Percentiles rank a stretch among this genome's conserved stretches.
Evolutionary conservation across 1,284 basidiomycete species (phyloP).

Genomic region (Waitea zeae): DNA sequence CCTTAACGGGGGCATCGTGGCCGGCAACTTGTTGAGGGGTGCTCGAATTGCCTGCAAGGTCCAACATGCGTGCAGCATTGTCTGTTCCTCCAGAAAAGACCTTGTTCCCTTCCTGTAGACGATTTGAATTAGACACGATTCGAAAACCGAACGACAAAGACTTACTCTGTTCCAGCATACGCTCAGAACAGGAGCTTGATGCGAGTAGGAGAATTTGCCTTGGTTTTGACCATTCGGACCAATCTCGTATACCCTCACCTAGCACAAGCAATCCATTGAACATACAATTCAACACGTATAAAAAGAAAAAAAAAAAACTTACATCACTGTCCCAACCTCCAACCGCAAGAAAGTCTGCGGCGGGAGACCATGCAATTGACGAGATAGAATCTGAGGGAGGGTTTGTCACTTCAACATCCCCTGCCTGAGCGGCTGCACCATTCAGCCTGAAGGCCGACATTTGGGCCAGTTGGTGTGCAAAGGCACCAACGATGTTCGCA

Average conservation of each 20-base stretch:
- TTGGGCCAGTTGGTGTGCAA: no score
- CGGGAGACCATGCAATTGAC: conserved; percentile 43
- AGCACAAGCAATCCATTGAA: no score
- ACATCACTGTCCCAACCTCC: conserved; percentile 52
- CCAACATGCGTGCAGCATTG: conserved; percentile 70
- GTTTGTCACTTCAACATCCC: conserved; percentile 62
- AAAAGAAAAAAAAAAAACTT: conserved; percentile 2
- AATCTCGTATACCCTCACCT: conserved; percentile 54
- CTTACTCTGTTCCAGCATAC: conserved; percentile 76
- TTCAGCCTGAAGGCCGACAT: no score
- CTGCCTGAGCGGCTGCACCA: no score
- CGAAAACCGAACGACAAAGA: conserved; percentile 7
- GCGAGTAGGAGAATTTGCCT: conserved; percentile 69
- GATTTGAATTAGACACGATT: not conserved
- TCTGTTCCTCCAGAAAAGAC: conserved; percentile 79
- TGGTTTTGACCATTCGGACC: conserved; percentile 38
- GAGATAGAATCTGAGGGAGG: conserved; percentile 65
- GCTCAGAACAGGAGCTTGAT: conserved; percentile 70
- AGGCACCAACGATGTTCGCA: no score
- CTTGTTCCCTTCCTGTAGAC: conserved; percentile 54
- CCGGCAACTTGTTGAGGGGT: conserved; percentile 68
- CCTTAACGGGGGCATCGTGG: conserved; percentile 72
- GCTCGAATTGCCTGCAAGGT: conserved; percentile 56
- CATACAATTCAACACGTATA: not conserved
- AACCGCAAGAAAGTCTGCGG: conserved; percentile 56